Conservation (phyloP, 495 filamentous ascomycete species). For the Talaromyces adpressus region DNA sequence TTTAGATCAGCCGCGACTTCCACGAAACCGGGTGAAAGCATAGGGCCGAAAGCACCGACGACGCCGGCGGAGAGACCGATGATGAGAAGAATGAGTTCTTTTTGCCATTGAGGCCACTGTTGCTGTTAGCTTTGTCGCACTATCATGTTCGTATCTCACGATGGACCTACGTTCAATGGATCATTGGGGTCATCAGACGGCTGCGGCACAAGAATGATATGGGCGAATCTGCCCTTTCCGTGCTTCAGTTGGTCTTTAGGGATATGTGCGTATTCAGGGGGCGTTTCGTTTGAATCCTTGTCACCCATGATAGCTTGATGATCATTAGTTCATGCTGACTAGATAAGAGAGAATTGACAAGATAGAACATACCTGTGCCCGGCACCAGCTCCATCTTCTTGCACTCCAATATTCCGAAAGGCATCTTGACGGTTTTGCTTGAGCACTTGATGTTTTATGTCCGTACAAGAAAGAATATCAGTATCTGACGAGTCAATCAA, state of each 20-base stretch:
- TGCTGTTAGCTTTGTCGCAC: background rate
- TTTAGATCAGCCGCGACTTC: conserved; percentile 34
- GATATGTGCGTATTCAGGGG: conserved; percentile 32
- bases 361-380: conserved; percentile 2
- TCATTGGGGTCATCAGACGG: conserved; percentile 49
- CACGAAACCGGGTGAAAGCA: conserved; percentile 44
- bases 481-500: background rate
- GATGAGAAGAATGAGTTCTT: conserved; percentile 46
- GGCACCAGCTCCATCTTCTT: conserved; percentile 3
- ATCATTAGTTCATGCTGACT: background rate
- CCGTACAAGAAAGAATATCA: background rate
- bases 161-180: conserved; percentile 30
- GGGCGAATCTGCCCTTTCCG: conserved; percentile 34
- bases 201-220: conserved; percentile 47
- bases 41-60: conserved; percentile 48
- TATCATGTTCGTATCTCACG: too few relatives aligned
- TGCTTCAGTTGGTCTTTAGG: conserved; percentile 41
- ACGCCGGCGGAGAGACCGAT: conserved; percentile 47
- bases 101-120: conserved; percentile 42
- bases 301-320: conserved; percentile 35
- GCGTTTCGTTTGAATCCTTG: conserved; percentile 27
- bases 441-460: background rate
- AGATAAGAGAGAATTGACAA: background rate
- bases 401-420: conserved; percentile 7
- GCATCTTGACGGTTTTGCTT: background rate